These are phyloP conservation scores for Geotrichum phurueaensis DNA, from an alignment of 1,139 yeast species.

Conservation along the genomic window DNA sequence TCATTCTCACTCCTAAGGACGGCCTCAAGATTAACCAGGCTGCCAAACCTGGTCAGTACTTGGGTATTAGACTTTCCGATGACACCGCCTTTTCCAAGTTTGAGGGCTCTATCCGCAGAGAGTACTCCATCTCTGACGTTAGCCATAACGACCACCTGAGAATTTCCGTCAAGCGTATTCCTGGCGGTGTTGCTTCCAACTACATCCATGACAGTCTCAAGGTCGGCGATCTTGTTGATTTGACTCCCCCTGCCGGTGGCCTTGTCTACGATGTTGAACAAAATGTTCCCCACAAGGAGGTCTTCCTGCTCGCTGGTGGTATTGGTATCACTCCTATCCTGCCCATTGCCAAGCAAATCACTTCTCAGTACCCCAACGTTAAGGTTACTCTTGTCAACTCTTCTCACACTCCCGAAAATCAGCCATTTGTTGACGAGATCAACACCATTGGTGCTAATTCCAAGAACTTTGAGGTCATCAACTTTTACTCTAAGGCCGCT, in stretches of 20 bases:
- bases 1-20: constrained; percentile 47
- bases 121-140: constrained; percentile 46
- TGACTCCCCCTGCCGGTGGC: constrained; percentile 59
- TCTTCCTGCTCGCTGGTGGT: constrained; percentile 53
- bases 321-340: constrained; percentile 64
- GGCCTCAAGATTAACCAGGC: constrained; percentile 34
- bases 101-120: constrained; percentile 37
- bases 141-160: constrained; percentile 40
- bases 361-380: constrained; percentile 8
- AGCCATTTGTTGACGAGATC: constrained; percentile 24
- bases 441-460: constrained; percentile 16
- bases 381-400: constrained; percentile 26
- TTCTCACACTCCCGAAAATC: constrained; percentile 21
- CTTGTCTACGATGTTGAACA: constrained; percentile 38
- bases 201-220: constrained; percentile 46
- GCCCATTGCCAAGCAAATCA: constrained; percentile 44
- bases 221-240: constrained; percentile 46
- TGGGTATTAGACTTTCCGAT: constrained; percentile 46
- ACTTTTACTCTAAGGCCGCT: constrained; percentile 20
- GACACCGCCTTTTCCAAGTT: constrained; percentile 29
- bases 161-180: constrained; percentile 48
- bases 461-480: constrained; percentile 21
- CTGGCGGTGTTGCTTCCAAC: constrained; percentile 50
- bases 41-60: constrained; percentile 56
- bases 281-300: constrained; percentile 31